phyloP scores from a whole-genome alignment of 1,284 basidiomycete genomes.

The Naganishia sp. region DNA sequence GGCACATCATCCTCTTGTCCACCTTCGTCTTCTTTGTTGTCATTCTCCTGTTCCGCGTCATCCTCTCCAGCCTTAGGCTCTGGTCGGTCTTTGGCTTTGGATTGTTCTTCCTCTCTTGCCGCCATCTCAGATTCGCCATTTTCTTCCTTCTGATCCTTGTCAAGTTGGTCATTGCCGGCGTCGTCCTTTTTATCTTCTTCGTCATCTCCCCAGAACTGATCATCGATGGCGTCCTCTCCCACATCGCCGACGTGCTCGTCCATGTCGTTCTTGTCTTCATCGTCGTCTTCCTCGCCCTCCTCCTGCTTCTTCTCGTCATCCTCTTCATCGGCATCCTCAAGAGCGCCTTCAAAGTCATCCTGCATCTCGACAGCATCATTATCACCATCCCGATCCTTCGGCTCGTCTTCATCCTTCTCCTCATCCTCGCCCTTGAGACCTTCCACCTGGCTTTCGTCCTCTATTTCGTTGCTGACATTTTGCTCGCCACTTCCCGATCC shows the following conservation, averaged over 20 bases:
- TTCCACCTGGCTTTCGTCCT: slow-evolving; percentile 94
- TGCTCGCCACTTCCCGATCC: slow-evolving; percentile 81
- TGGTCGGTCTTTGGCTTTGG: slow-evolving; percentile 47
- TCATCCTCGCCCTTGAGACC: slow-evolving; percentile 77
- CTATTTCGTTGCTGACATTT: slow-evolving; percentile 87
- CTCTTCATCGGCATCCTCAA: slow-evolving; percentile 73
- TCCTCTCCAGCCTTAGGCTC: slow-evolving; percentile 48
- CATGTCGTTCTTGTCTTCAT: slow-evolving; percentile 61
- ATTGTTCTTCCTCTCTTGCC: slow-evolving; percentile 66
- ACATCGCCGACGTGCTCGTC: slow-evolving; percentile 85
- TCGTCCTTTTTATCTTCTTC: slow-evolving; percentile 58
- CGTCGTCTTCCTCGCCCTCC: slow-evolving; percentile 60
- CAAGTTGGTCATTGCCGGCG: slow-evolving; percentile 53
- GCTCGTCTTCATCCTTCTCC: slow-evolving; percentile 58
- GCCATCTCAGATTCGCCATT: slow-evolving; percentile 66
- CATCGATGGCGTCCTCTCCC: slow-evolving; percentile 87
- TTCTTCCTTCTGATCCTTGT: slow-evolving; percentile 51
- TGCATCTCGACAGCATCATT: slow-evolving; percentile 62
- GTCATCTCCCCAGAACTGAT: slow-evolving; percentile 95
- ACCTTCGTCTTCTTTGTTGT: slow-evolving; percentile 40
- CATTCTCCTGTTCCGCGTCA: slow-evolving; percentile 40
- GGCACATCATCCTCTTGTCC: too few relatives aligned
- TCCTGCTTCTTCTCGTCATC: slow-evolving; percentile 62
- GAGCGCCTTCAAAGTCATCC: slow-evolving; percentile 69
- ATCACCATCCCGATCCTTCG: slow-evolving; percentile 65